phyloP scores from a whole-genome alignment of 345 rosid species.

The Zanthoxylum bungeanum region DNA sequence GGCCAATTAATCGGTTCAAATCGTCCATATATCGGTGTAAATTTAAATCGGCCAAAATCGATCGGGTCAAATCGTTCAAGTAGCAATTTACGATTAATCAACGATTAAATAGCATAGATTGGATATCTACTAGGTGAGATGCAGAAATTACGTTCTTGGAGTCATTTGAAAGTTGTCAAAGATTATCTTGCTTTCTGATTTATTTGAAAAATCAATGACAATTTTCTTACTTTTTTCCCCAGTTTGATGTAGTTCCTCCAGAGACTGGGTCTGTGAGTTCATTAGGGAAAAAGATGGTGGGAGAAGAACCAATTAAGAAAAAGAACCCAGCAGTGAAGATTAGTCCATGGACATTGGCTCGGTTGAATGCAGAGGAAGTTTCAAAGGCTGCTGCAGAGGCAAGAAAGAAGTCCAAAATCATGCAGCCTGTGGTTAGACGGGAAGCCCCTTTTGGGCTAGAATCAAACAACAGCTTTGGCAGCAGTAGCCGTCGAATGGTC shows the following conservation, averaged over 20 bases:
- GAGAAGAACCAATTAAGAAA: constrained; percentile 63
- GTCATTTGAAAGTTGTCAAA: neutral
- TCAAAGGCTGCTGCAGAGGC: constrained; percentile 97
- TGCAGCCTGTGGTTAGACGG: constrained; percentile 67
- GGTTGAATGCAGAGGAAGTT: constrained; percentile 89
- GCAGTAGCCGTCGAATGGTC: constrained; percentile 66
- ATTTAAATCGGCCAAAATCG: too few relatives aligned
- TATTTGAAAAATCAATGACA: neutral
- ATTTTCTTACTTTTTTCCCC: constrained; percentile 9
- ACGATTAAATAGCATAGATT: too few relatives aligned
- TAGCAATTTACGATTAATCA: too few relatives aligned
- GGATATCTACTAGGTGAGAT: neutral
- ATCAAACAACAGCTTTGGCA: constrained; percentile 68
- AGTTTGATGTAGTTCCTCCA: constrained; percentile 99
- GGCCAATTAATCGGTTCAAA: too few relatives aligned
- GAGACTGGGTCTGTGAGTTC: constrained; percentile 94
- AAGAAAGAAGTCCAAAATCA: constrained; percentile 79
- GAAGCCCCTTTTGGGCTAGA: constrained; percentile 55
- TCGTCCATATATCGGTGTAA: too few relatives aligned
- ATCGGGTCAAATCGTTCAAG: too few relatives aligned
- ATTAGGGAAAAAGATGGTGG: constrained; percentile 63
- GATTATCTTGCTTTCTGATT: neutral
- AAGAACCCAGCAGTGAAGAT: constrained; percentile 81
- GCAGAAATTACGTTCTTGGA: neutral
- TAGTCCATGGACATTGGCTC: constrained; percentile 94